Conservation (phyloP, 2,329 filamentous ascomycete species). For the Niveomyces coronatus region DNA sequence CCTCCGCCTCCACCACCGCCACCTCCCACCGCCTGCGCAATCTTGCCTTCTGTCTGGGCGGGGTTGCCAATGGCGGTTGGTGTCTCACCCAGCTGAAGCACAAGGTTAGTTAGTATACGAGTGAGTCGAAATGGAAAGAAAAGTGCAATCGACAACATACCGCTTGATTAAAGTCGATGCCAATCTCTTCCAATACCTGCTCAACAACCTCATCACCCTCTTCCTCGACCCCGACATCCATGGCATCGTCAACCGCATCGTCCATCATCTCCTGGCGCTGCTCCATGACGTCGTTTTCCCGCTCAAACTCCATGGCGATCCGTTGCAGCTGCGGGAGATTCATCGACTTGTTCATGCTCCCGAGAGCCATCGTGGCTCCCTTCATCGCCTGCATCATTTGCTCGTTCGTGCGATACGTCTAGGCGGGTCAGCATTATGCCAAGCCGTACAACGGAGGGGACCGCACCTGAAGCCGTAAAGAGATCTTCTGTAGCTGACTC, state of each 20-base stretch:
- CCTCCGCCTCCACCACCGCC: conserved; percentile 40
- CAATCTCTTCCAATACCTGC: conserved; percentile 93
- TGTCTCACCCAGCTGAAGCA: conserved; percentile 72
- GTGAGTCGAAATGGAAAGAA: neutral
- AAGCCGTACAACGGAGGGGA: neutral
- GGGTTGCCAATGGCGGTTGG: conserved; percentile 72
- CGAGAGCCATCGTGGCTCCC: conserved; percentile 82
- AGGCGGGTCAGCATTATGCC: conserved; percentile 7
- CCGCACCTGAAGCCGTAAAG: conserved; percentile 77
- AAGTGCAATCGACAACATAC: conserved; percentile 47
- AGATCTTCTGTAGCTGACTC: conserved; percentile 93
- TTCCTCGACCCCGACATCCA: conserved; percentile 80
- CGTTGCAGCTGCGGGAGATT: conserved; percentile 90
- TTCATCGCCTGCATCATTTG: conserved; percentile 99
- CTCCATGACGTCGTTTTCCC: conserved; percentile 99
- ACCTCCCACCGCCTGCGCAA: conserved; percentile 78
- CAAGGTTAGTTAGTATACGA: conserved; percentile 18
- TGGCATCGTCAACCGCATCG: conserved; percentile 94
- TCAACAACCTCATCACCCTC: conserved; percentile 96
- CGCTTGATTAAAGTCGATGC: conserved; percentile 80
- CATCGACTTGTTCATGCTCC: conserved; percentile 97
- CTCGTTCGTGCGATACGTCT: conserved; percentile 97
- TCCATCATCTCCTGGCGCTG: conserved; percentile 99
- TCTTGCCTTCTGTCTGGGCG: conserved; percentile 60
- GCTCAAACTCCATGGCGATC: conserved; percentile 98